Evolutionary conservation across 495 filamentous ascomycete genomes (phyloP).

Genomic region (Penicillium paxilli): DNA sequence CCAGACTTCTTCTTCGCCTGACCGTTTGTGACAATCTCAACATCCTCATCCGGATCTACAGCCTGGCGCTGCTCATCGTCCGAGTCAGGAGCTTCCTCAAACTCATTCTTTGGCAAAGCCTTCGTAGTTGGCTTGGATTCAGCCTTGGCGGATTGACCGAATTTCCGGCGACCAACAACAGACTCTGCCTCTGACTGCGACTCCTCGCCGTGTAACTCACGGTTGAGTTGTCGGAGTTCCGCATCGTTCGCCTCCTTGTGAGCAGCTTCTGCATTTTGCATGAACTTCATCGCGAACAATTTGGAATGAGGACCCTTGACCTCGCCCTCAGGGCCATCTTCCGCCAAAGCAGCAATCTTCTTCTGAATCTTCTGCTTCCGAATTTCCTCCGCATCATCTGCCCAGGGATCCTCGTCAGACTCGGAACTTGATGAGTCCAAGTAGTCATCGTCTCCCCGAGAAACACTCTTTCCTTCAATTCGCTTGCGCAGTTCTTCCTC

Average conservation of each 20-base stretch:
- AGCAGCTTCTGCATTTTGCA: constrained; percentile 81
- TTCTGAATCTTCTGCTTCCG: constrained; percentile 52
- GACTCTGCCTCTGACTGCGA: constrained; percentile 56
- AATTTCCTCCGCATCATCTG: constrained; percentile 54
- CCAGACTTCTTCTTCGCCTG: constrained; percentile 24
- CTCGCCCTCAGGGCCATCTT: constrained; percentile 31
- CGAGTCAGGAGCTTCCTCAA: constrained; percentile 58
- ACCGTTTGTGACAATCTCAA: constrained; percentile 22
- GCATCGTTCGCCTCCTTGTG: constrained; percentile 79
- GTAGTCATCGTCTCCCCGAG: constrained; percentile 49
- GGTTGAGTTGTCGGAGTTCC: constrained; percentile 69
- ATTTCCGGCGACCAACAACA: constrained; percentile 64
- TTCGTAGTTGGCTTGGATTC: constrained; percentile 24
- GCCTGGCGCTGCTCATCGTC: constrained; percentile 48
- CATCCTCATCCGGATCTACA: constrained; percentile 24
- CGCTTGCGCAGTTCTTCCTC: constrained; percentile 84
- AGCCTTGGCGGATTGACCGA: constrained; percentile 48
- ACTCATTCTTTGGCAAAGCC: constrained; percentile 47
- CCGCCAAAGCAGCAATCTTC: constrained; percentile 60
- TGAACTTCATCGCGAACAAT: constrained; percentile 81
- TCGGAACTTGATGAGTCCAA: constrained; percentile 51
- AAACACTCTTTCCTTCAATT: constrained; percentile 73
- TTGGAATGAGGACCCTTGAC: constrained; percentile 46
- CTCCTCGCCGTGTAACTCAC: constrained; percentile 64
- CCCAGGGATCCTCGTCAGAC: constrained; percentile 56